Base-by-base conservation (phyloP, 2,329 filamentous ascomycete genomes). In the Verticillium dahliae region DNA sequence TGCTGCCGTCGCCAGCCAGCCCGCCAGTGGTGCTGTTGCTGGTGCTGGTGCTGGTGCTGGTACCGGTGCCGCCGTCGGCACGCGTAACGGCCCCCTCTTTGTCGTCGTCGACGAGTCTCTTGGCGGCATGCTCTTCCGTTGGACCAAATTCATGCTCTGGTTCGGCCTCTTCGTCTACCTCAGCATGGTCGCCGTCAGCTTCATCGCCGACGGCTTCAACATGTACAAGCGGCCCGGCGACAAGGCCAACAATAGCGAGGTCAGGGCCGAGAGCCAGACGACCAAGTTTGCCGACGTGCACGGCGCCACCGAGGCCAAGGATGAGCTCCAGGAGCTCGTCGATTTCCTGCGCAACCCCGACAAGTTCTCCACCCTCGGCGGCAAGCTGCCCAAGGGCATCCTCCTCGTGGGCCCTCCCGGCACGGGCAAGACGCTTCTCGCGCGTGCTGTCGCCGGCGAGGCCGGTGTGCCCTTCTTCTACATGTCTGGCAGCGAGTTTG, bases 401-500 rank as follows among this genome's bases (percentile, higher is more conserved):
- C 84, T 99, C 58, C 85, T 99, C 31, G 92, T 97, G 70, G 95
- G 95, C 0, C 95, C 95, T 71, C 95, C 95, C 59, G 95, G 95
- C 79, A 99, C 95, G 64, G 95, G 95, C 78, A 99, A 99, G 79
- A 99, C 95, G 13, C 85, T 99, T 50, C 85, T 99, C 64, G 95
- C 95, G 65, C 89, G 95, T 70, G 96, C 95, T 61, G 95, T 99
- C 63, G 95, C 95, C 57, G 95, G 95, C 59, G 95, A 99, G 79
- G 93, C 95, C 60, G 95, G 94, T 61, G 95, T 99, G 18, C 95
- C 95, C 1, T 99, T 99, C 83, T 99, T 98, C 83, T 99, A 97
- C 83, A 98, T 99, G 94, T 99, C 95, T 71, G 95, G 95, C 58
- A 96, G 92, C 62, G 95, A 99, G 74, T 99, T 99, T 72, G 95